Conservation (phyloP, 495 filamentous ascomycete genomes). For the Penicillium canariense region DNA sequence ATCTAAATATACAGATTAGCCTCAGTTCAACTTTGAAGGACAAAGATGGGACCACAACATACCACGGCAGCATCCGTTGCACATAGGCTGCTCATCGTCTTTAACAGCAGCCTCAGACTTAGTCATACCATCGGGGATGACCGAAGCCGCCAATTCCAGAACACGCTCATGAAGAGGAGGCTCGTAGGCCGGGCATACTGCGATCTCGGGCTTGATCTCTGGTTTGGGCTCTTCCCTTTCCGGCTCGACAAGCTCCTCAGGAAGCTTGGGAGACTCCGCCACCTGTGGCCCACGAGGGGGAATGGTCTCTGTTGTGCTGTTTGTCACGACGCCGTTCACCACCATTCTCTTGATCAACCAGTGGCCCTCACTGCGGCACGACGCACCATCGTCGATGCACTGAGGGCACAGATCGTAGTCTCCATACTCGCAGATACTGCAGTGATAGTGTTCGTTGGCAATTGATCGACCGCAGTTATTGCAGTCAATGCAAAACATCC, state of each 20-base stretch:
- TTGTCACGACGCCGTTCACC: constrained; percentile 71
- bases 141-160: constrained; percentile 9
- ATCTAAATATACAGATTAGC: constrained; percentile 44
- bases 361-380: constrained; percentile 75
- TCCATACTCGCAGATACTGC: constrained; percentile 84
- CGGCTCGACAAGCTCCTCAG: not conserved
- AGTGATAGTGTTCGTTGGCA: constrained; percentile 85
- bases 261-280: not conserved
- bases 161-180: constrained; percentile 12
- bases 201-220: constrained; percentile 13
- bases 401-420: constrained; percentile 90
- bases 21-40: not conserved
- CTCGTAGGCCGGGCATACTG: not conserved
- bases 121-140: not conserved
- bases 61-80: constrained; percentile 88
- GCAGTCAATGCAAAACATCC: constrained; percentile 74
- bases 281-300: constrained; percentile 52
- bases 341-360: constrained; percentile 93
- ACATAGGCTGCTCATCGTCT: constrained; percentile 64
- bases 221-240: not conserved
- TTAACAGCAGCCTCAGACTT: constrained; percentile 11
- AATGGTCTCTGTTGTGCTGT: constrained; percentile 79
- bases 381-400: constrained; percentile 71
- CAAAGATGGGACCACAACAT: constrained; percentile 25
- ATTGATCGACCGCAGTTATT: constrained; percentile 82